Evolutionary conservation across 2,329 filamentous ascomycete species (phyloP).

Genomic region (Fusarium brachygibbosum): DNA sequence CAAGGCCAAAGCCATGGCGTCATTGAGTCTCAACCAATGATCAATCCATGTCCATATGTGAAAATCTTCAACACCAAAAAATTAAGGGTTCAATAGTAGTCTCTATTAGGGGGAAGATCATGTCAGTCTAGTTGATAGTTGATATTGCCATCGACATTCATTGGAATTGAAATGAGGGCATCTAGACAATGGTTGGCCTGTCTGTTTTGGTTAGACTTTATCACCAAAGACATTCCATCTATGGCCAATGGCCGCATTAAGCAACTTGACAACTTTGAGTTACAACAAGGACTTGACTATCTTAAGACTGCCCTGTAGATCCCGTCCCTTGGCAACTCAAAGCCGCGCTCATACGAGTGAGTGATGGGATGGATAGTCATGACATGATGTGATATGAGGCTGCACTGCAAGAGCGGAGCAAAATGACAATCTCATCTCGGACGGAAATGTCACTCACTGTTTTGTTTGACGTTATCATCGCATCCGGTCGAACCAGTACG

Average conservation of each 20-base stretch:
- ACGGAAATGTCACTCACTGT: conserved; percentile 26
- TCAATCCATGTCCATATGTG: conserved; percentile 33
- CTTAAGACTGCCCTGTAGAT: conserved; percentile 1
- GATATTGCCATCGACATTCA: not conserved
- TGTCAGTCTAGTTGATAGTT: conserved; percentile 5
- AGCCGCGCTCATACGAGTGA: conserved; percentile 17
- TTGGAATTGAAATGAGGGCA: not conserved
- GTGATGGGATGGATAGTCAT: not conserved
- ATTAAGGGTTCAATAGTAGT: conserved; percentile 13
- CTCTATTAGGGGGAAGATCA: not conserved
- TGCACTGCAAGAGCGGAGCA: conserved; percentile 27
- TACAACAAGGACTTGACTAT: not conserved
- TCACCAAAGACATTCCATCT: conserved; percentile 30
- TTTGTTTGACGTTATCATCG: conserved; percentile 35
- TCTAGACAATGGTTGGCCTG: not conserved
- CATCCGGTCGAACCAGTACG: conserved; percentile 32
- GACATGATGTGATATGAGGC: conserved; percentile 5
- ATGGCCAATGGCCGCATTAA: conserved; percentile 18
- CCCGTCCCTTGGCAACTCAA: conserved; percentile 16
- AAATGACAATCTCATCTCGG: conserved; percentile 34
- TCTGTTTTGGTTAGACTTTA: not conserved
- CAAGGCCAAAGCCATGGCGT: conserved; percentile 31
- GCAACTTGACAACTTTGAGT: conserved; percentile 3
- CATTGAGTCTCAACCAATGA: conserved; percentile 28
- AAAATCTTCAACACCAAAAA: conserved; percentile 33